Evolutionary conservation across 805 yeast genomes (phyloP).

Genomic region (Maudiozyma turicensis): DNA sequence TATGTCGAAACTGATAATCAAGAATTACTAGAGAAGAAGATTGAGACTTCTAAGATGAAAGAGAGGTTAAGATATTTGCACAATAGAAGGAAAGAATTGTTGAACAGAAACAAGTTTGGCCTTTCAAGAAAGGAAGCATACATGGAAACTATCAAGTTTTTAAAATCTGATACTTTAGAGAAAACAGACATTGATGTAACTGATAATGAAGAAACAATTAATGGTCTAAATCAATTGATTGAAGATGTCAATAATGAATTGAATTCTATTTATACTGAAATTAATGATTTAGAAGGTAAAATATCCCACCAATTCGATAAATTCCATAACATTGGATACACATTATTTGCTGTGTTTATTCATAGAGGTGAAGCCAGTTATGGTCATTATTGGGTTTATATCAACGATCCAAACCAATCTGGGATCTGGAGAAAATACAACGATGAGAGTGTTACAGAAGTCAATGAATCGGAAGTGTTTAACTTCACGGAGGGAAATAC

Average conservation of each 20-base stretch:
- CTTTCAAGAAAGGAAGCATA: conserved; percentile 43
- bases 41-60: conserved; percentile 53
- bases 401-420: conserved; percentile 58
- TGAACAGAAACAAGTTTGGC: conserved; percentile 41
- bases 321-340: conserved; percentile 59
- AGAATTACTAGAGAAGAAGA: conserved; percentile 41
- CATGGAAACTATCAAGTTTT: conserved; percentile 46
- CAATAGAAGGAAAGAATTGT: conserved; percentile 34
- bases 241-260: conserved; percentile 39
- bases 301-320: conserved; percentile 53
- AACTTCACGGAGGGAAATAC: conserved; percentile 59
- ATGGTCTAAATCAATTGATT: conserved; percentile 37
- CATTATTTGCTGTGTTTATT: conserved; percentile 83
- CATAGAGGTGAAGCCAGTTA: conserved; percentile 94
- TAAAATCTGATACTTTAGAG: conserved; percentile 37
- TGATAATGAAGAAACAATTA: conserved; percentile 10
- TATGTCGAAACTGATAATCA: conserved; percentile 62
- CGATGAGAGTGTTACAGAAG: conserved; percentile 90
- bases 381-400: conserved; percentile 96
- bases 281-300: conserved; percentile 36
- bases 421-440: conserved; percentile 77
- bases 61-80: conserved; percentile 38
- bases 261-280: conserved; percentile 31
- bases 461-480: conserved; percentile 51
- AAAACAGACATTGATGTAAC: conserved; percentile 35